These are phyloP conservation scores for Fusarium sacchari DNA, from an alignment of 2,329 filamentous ascomycete species.

Conservation along the genomic window DNA sequence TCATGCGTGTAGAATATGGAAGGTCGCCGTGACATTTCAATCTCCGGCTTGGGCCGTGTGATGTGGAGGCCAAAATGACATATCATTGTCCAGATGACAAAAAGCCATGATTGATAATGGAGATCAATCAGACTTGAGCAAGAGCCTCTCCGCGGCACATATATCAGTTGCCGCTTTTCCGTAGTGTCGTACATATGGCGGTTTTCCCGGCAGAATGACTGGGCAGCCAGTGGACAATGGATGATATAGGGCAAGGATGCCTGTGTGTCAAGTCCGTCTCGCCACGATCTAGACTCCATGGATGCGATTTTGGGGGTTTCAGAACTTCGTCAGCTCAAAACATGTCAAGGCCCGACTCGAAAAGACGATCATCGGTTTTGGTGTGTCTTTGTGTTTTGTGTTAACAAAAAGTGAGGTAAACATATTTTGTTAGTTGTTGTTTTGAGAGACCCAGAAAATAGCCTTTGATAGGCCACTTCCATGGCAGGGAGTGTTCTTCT, in stretches of 20 bases:
- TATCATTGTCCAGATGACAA: neutral
- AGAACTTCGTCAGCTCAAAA: constrained; percentile 19
- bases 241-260: constrained; percentile 11
- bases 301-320: constrained; percentile 24
- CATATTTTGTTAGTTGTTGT: neutral
- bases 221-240: constrained; percentile 7
- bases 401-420: neutral
- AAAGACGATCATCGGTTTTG: neutral
- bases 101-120: neutral
- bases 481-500: neutral
- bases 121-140: neutral
- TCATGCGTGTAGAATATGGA: neutral
- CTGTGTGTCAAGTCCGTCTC: constrained; percentile 20
- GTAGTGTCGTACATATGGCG: constrained; percentile 21
- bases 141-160: neutral
- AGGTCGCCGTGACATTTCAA: neutral
- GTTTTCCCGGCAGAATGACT: neutral
- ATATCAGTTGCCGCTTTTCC: constrained; percentile 15
- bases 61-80: neutral
- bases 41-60: neutral
- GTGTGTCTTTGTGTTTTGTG: constrained; percentile 1
- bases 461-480: neutral
- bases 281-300: constrained; percentile 31
- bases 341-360: constrained; percentile 6
- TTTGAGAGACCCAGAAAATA: neutral